A percentile compares a stretch with the other conserved stretches of the same genome.
These are phyloP conservation scores for Epichloe elymi DNA, from an alignment of 2,329 filamentous ascomycete species.

Conservation along the genomic window DNA sequence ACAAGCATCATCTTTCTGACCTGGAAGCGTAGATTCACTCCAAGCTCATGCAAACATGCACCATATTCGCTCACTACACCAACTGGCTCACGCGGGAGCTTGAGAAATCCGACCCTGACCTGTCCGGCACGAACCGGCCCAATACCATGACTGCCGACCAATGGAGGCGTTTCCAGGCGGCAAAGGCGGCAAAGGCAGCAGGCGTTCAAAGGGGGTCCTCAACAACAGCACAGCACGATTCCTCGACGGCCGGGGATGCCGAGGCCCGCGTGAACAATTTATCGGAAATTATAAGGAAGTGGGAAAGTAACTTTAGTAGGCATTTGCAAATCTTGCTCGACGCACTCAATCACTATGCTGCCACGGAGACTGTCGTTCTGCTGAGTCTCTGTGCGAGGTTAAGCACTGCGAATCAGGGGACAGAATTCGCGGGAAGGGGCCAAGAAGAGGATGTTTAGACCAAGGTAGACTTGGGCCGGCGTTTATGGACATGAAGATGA, in stretches of 20 bases:
- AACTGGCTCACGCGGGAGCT: conserved; percentile 76
- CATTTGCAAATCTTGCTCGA: conserved; percentile 91
- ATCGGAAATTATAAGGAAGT: conserved; percentile 77
- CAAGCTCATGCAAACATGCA: conserved; percentile 92
- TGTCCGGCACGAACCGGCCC: conserved; percentile 47
- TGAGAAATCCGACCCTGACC: conserved; percentile 68
- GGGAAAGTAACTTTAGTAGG: conserved; percentile 83
- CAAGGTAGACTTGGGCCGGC: not conserved
- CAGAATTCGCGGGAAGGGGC: conserved; percentile 46
- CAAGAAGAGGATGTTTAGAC: conserved; percentile 38
- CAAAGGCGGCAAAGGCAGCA: conserved; percentile 26
- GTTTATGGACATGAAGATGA: not conserved
- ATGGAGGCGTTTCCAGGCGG: conserved; percentile 44
- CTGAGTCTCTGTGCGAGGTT: conserved; percentile 74
- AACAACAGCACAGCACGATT: conserved; percentile 9
- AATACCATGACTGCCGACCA: conserved; percentile 46
- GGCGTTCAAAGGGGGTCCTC: conserved; percentile 11
- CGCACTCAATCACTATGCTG: conserved; percentile 91
- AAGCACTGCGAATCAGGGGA: conserved; percentile 70
- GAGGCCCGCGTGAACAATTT: conserved; percentile 55
- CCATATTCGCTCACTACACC: conserved; percentile 84
- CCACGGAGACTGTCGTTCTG: conserved; percentile 90
- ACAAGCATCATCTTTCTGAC: conserved; percentile 6
- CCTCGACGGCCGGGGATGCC: conserved; percentile 21
- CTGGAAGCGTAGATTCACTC: conserved; percentile 63